Conservation (phyloP, 129 eudicot genomes). For the Centrapalus pauciflorus region DNA sequence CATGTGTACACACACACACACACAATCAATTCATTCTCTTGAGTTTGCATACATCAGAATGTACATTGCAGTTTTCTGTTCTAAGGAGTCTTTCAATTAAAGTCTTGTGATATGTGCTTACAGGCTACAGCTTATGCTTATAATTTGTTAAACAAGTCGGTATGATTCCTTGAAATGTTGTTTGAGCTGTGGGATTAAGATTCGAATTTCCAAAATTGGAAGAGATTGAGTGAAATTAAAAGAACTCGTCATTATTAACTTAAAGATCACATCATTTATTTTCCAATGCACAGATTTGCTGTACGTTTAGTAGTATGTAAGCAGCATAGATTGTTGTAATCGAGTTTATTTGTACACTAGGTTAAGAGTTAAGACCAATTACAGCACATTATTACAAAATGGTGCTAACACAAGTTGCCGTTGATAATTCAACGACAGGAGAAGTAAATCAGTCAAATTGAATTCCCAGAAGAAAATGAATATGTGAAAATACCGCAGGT, state of each 20-base stretch:
- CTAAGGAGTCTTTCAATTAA: neutral
- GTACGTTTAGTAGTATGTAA: neutral
- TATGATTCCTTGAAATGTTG: neutral
- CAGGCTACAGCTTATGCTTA: neutral
- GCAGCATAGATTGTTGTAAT: neutral
- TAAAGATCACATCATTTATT: neutral
- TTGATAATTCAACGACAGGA: neutral
- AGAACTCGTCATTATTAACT: neutral
- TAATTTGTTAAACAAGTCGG: neutral
- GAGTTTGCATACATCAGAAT: neutral
- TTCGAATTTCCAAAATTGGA: neutral
- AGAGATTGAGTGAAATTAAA: neutral
- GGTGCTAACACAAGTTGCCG: constrained; percentile 1
- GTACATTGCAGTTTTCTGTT: neutral
- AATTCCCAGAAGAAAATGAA: neutral
- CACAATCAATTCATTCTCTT: neutral
- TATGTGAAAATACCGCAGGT: constrained; percentile 34
- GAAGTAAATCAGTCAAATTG: constrained; percentile 13
- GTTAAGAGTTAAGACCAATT: neutral
- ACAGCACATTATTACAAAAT: neutral
- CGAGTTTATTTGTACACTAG: neutral
- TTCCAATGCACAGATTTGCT: neutral
- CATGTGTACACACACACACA: neutral
- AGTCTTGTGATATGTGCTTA: neutral
- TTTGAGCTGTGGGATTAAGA: neutral